phyloP scores from a whole-genome alignment of 768 basidiomycete species.

The Symmetrospora coprosmae region DNA sequence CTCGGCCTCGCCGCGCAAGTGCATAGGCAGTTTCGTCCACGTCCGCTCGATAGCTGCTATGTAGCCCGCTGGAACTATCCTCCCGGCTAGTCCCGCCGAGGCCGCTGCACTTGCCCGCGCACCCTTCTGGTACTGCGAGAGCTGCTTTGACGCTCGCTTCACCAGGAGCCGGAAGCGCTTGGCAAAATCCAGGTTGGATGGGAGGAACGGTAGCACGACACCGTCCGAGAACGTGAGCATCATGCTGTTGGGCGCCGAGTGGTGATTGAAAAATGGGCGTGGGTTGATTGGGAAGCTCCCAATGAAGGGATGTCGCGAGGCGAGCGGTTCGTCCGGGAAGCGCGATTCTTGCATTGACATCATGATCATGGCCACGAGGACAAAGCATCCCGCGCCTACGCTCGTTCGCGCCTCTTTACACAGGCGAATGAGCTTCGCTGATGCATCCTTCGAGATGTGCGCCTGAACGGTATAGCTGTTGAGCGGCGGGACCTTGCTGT shows the following conservation, averaged over 20 bases:
- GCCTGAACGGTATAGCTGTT: not conserved
- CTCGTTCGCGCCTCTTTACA: not conserved
- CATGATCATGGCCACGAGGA: not conserved
- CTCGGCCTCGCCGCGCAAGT: too few relatives aligned
- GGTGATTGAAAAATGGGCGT: not conserved
- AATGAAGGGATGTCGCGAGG: not conserved
- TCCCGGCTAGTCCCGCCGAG: too few relatives aligned
- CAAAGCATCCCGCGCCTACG: constrained; percentile 2
- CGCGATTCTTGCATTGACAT: not conserved
- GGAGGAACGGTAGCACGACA: not conserved
- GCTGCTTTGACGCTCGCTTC: not conserved
- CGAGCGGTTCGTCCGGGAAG: not conserved
- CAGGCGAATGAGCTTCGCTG: not conserved
- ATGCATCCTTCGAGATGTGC: not conserved
- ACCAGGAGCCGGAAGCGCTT: constrained; percentile 2
- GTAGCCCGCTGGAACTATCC: too few relatives aligned
- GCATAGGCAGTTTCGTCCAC: too few relatives aligned
- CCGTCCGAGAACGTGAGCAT: constrained; percentile 3
- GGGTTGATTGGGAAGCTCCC: constrained; percentile 8
- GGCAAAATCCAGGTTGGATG: not conserved
- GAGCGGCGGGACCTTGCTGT: not conserved
- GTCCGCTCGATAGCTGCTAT: too few relatives aligned
- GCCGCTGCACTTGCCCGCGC: too few relatives aligned
- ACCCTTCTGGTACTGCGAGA: not conserved
- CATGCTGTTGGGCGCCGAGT: not conserved